These are phyloP conservation scores for Plasmodium vivax DNA, from an alignment of 169 alveolate species.

Conservation along the genomic window DNA sequence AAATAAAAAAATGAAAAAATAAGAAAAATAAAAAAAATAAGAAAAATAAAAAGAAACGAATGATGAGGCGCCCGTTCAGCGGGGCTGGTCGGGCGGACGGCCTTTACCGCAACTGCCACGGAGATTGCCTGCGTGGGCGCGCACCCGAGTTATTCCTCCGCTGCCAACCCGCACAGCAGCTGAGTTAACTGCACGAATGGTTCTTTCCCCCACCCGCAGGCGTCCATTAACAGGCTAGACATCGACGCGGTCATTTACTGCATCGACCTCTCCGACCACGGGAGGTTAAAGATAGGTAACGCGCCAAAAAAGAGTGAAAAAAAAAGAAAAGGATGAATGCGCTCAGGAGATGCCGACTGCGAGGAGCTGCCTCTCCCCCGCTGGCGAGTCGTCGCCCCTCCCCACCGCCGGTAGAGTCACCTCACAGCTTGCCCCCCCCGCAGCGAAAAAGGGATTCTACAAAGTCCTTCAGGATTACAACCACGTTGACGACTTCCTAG, in stretches of 20 bases:
- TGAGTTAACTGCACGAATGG: background rate
- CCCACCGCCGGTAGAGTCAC: background rate
- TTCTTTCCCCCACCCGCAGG: background rate
- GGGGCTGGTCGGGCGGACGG: background rate
- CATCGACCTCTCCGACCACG: constrained; percentile 58
- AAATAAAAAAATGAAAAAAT: background rate
- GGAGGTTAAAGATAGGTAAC: constrained; percentile 63
- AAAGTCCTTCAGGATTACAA: constrained; percentile 37
- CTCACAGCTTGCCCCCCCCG: background rate
- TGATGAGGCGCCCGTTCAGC: background rate
- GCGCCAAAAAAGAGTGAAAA: background rate
- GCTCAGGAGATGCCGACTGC: background rate
- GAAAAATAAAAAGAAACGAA: background rate
- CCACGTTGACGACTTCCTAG: constrained; percentile 23
- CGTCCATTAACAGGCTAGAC: constrained; percentile 53
- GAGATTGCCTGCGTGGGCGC: background rate
- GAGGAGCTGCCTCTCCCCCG: background rate
- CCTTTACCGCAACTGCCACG: background rate
- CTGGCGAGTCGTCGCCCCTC: background rate
- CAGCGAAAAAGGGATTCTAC: constrained; percentile 52
- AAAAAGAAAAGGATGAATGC: background rate
- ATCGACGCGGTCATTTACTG: constrained; percentile 64
- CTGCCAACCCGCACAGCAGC: background rate
- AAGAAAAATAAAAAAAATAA: background rate
- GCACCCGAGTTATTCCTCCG: background rate